Conservation (phyloP, 305 asterid genomes). For the Fraxinus platypoda region DNA sequence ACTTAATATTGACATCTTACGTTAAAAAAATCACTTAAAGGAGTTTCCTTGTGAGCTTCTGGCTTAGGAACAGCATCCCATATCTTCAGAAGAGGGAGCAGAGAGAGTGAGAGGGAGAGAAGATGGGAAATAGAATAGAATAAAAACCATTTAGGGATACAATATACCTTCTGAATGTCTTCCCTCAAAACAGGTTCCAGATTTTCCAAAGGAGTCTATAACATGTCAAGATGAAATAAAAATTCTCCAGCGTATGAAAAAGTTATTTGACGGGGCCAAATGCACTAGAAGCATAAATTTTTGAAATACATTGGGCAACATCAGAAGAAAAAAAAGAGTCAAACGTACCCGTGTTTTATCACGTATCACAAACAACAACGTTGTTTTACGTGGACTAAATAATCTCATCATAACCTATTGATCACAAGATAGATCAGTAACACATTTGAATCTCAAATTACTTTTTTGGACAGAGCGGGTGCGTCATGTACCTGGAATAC, state of each 20-base stretch:
- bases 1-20: constrained; percentile 6
- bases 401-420: constrained; percentile 91
- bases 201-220: constrained; percentile 93
- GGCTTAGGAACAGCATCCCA: constrained; percentile 15
- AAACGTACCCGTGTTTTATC: constrained; percentile 82
- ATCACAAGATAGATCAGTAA: constrained; percentile 28
- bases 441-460: constrained; percentile 5
- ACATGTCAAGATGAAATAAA: constrained; percentile 17
- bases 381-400: constrained; percentile 93
- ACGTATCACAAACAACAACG: constrained; percentile 92
- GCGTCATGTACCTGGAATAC: constrained; percentile 69
- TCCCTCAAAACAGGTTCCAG: constrained; percentile 96
- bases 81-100: constrained; percentile 36
- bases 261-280: constrained; percentile 7
- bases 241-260: constrained; percentile 2
- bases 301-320: background rate
- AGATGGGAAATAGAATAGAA: constrained; percentile 14
- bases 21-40: constrained; percentile 1
- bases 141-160: constrained; percentile 6
- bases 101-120: constrained; percentile 21
- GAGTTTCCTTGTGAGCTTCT: constrained; percentile 10
- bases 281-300: constrained; percentile 11
- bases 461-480: constrained; percentile 2
- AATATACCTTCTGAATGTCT: constrained; percentile 88
- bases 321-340: constrained; percentile 23